Base-by-base conservation (phyloP, 164 flowering plant species). In the Tinospora cordifolia region DNA sequence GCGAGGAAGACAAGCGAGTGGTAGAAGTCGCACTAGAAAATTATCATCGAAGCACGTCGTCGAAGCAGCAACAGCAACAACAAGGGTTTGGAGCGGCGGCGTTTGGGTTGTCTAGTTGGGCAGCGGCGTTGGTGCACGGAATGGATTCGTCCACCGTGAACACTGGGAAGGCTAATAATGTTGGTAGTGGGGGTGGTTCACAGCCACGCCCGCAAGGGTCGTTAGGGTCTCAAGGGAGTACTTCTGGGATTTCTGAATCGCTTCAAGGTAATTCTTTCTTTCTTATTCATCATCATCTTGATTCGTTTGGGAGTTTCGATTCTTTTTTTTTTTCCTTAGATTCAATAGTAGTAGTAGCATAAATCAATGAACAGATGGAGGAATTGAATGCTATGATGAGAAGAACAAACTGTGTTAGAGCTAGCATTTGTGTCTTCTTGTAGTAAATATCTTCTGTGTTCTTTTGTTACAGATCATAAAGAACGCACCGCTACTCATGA, bases 171-270 rank as follows among this genome's bases (percentile, higher is more conserved):
- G 68, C 60, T 58, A 63, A 71, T 26, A 30, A 46, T 30, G 26
- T 79, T 46, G 67, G 57, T 21, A 36, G 21, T 11, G 64, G 54
- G 15, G 63, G 69, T 24, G 72, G 19, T 65, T 54, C 25, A 22
- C 8, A 8, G n/a, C 21, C 22, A 54, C 7, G 19, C 59, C 21
- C 82, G 12, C 78, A 81, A 13, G 83, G 81, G 13, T 83, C 88
- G 7, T 21, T 68, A 15, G 88, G 80, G 34, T 88, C 90, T 0
- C 84, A 72, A n/a, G 84, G 84, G 39, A 87, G 83, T 68, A 80
- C 82, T 30, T 86, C 91, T 6, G 88, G 85, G 24, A 47, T 78
- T 27, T 82, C 87, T 6, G 88, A 88, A 40, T 66, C 70, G 8
- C 41, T 49, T 72, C 82, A 72, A 82, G 91, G 91, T 87, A 83